Evolutionary conservation across 148 eudicot species (phyloP).

Genomic region (Spergularia bocconei): DNA sequence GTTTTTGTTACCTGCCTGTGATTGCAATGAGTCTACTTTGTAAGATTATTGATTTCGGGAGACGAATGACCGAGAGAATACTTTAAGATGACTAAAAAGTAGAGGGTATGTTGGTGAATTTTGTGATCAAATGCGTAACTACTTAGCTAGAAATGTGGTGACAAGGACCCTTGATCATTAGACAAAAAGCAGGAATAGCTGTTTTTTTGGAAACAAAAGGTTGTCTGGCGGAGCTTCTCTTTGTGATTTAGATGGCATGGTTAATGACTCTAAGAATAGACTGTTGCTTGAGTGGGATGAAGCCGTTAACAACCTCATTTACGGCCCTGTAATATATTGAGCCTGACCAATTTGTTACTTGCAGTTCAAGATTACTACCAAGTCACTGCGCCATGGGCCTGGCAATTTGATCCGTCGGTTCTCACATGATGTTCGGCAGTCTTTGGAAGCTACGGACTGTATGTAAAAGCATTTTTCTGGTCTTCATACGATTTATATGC

Average conservation of each 20-base stretch:
- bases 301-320: not conserved
- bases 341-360: not conserved
- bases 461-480: not conserved
- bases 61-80: not conserved
- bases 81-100: not conserved
- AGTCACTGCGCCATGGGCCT: slow-evolving; percentile 4
- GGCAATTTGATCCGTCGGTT: too few relatives aligned
- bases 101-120: not conserved
- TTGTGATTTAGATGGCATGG: not conserved
- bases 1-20: not conserved
- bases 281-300: too few relatives aligned
- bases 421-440: too few relatives aligned
- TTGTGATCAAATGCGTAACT: not conserved
- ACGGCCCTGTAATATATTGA: not conserved
- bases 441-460: too few relatives aligned
- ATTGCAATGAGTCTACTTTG: not conserved
- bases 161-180: not conserved
- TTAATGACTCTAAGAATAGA: too few relatives aligned
- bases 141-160: not conserved
- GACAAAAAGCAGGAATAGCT: not conserved
- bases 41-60: not conserved
- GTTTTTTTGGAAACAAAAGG: not conserved
- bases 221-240: not conserved
- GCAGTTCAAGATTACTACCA: slow-evolving; percentile 16
- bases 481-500: not conserved